Conservation (phyloP, 495 filamentous ascomycete genomes). For the Polyplosphaeria fusca region DNA sequence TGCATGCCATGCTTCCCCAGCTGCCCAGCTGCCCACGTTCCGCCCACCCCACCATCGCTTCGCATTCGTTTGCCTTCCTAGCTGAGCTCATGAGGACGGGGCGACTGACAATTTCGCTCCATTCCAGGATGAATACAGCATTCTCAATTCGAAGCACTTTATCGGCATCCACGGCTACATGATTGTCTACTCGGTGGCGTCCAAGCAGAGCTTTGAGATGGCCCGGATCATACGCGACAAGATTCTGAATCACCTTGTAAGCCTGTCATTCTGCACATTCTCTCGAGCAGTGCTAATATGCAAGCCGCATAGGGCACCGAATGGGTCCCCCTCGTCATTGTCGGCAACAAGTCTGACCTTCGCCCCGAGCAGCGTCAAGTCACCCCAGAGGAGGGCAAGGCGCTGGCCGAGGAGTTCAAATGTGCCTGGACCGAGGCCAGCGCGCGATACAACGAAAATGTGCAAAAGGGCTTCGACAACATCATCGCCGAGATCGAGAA, state of each 20-base stretch:
- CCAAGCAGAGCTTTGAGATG: slow-evolving; percentile 94
- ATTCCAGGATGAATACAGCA: slow-evolving; percentile 90
- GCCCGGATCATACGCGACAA: slow-evolving; percentile 91
- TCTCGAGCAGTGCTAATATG: background rate
- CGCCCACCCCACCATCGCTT: background rate
- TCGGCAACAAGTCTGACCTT: slow-evolving; percentile 96
- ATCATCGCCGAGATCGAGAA: slow-evolving; percentile 96
- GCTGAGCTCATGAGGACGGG: slow-evolving; percentile 15
- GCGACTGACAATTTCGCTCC: slow-evolving; percentile 21
- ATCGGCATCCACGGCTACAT: slow-evolving; percentile 99
- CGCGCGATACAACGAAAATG: slow-evolving; percentile 90
- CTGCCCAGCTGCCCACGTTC: slow-evolving; percentile 1
- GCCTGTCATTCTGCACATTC: slow-evolving; percentile 31
- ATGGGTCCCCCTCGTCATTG: slow-evolving; percentile 85
- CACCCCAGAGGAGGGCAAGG: slow-evolving; percentile 73
- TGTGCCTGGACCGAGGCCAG: slow-evolving; percentile 95
- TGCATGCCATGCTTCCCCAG: background rate
- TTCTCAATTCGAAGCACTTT: slow-evolving; percentile 97
- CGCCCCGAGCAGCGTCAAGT: slow-evolving; percentile 92
- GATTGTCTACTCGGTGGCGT: slow-evolving; percentile 93
- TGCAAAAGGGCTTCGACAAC: slow-evolving; percentile 86
- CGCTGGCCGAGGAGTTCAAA: slow-evolving; percentile 76
- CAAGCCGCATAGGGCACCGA: slow-evolving; percentile 68
- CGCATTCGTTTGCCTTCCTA: background rate
- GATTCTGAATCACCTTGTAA: slow-evolving; percentile 91